Conservation (phyloP, 2,329 filamentous ascomycete species). For the Hortaea sp. region DNA sequence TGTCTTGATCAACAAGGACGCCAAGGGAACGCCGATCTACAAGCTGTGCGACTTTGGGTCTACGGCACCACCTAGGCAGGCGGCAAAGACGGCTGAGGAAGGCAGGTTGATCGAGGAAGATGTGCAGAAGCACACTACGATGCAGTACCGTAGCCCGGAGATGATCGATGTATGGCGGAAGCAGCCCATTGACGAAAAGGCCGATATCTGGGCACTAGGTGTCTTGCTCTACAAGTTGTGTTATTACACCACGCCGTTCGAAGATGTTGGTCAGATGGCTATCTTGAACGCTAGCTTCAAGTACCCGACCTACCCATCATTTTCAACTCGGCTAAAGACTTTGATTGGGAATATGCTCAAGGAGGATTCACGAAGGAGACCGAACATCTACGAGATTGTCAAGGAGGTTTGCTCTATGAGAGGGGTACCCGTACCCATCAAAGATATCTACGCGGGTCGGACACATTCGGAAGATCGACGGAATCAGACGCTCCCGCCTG, state of each 20-base stretch:
- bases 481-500: constrained; percentile 47
- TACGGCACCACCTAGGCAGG: constrained; percentile 69
- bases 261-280: constrained; percentile 93
- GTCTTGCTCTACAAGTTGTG: constrained; percentile 95
- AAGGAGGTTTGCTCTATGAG: constrained; percentile 83
- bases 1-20: constrained; percentile 61
- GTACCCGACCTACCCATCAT: constrained; percentile 77
- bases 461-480: constrained; percentile 55
- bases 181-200: constrained; percentile 95
- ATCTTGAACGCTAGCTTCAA: constrained; percentile 94
- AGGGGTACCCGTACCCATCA: constrained; percentile 70
- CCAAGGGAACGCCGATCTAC: constrained; percentile 60
- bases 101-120: constrained; percentile 92
- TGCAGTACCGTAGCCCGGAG: constrained; percentile 95
- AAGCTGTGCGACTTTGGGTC: constrained; percentile 99
- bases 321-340: constrained; percentile 81
- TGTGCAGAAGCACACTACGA: constrained; percentile 89
- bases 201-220: constrained; percentile 94
- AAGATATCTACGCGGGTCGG: constrained; percentile 54
- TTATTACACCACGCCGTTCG: constrained; percentile 98
- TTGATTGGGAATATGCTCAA: constrained; percentile 88
- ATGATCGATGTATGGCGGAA: constrained; percentile 98
- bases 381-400: constrained; percentile 90
- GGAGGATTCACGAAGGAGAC: constrained; percentile 68
- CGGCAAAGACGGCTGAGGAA: constrained; percentile 77